Base-by-base conservation (phyloP, 805 yeast species). In the Teunomyces cretensis region DNA sequence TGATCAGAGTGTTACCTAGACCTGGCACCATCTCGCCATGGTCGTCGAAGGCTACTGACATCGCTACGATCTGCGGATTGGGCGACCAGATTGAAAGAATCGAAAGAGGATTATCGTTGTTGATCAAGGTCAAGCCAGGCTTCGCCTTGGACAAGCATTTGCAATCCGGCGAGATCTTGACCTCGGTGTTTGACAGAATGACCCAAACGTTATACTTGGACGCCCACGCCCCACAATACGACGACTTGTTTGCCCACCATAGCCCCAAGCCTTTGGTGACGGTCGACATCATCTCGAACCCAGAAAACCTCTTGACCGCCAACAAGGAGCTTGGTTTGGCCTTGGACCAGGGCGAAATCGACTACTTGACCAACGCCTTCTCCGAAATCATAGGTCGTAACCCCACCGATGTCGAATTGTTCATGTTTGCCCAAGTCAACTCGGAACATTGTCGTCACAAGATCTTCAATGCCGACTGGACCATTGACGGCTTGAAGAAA, bases 371-470 rank as follows among this genome's bases (percentile, higher is more conserved):
- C 57, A 74, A 80, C 26, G 95, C 97, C 1, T 94, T 94, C 72
- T 86, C 81, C 46, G 75, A 84, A 42, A 78, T 77, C 28, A 72
- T 85, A 53, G 82, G 85, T 39, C 82, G 98, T 67, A 88, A 91
- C 63, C 98, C 99, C 43, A 92, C 98, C 27, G 99, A 94, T 67
- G 98, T 90, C 17, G 99, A 94, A 70, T 76, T 94, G 51, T 94
- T 94, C 70, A 94, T 94, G 97, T 94, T 94, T 75, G 99, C 99
- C 33, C 99, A 94, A 72, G 99, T 94, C 55, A 94, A 94, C 75
- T 90, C 97, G 19, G 99, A 94, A 71, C 99, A 94, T 73, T 94
- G 99, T 75, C 88, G 99, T 67, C 99, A 94, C 74, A 94, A 94
- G 74, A 94, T 94, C 55, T 94, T 94, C 78, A 94, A 94, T 61